Base-by-base conservation (phyloP, 1,284 basidiomycete genomes). In the Mycosarcoma mackinlayi region DNA sequence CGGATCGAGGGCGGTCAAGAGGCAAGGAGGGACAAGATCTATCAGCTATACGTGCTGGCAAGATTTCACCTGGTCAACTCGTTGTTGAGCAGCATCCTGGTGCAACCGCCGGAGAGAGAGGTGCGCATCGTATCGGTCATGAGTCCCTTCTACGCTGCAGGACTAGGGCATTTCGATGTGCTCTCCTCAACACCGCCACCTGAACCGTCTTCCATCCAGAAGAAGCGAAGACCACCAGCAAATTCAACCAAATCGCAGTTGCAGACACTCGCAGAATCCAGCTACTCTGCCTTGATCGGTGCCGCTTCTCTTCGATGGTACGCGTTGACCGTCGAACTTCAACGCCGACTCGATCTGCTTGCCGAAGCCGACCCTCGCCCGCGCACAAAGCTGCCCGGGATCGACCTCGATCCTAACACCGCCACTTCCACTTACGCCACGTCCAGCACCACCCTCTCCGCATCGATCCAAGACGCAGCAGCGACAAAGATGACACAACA, bases 61-160 rank as follows among this genome's bases (percentile, higher is more conserved):
- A 47, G 61, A 7, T 80, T 79, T 35, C 76, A 78, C 41, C 51
- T 80, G n/a, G 37, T 81, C 30, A 77, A 79, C 33, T 52, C 75
- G 25, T 25, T 81, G 27, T 53, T 81, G 2, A 64, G 71, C 18
- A 65, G 71, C n/a, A 45, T 81, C 25, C 47, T 78, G 7, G 42
- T 75, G 7, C 56, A 75, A 9, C 79, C 79, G 10, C 63, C 63
- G 3, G 68, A 73, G 10, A 45, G 78, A 8, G 76, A 81, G 48
- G 61, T 81, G 16, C 52, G 79, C 9, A 74, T 81, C 41, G 55
- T 81, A 8, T 67, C 62, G 3, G 61, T 61, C 8, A 39, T 80
- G 30, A 75, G 71, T 14, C 79, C 79, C 0, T 81, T 73, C 65
- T 78, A 79, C 35, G 73, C 75, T 27, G 76, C 78, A 1, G 79